These are phyloP conservation scores for Saturnispora hagleri DNA, from an alignment of 805 yeast genomes.

Conservation along the genomic window DNA sequence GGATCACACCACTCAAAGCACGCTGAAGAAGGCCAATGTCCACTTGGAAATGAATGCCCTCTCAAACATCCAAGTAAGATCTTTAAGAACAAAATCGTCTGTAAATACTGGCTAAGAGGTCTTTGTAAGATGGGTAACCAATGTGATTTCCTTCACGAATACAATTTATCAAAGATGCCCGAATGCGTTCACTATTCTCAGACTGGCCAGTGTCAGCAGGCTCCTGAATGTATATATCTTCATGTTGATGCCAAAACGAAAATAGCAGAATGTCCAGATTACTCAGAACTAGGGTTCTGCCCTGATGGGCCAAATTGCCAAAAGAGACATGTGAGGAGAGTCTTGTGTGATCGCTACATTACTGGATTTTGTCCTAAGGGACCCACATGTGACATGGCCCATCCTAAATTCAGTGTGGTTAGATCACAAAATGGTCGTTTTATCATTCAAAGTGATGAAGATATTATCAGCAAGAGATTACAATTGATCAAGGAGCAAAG, in stretches of 20 bases:
- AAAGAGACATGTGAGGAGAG: conserved; percentile 68
- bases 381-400: conserved; percentile 65
- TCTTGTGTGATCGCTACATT: conserved; percentile 68
- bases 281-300: conserved; percentile 79
- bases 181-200: conserved; percentile 85
- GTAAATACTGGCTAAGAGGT: conserved; percentile 98
- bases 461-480: conserved; percentile 21
- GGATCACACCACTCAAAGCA: conserved; percentile 3
- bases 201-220: conserved; percentile 80
- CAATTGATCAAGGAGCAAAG: conserved; percentile 11
- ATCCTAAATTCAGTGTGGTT: conserved; percentile 59
- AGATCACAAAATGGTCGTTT: conserved; percentile 35
- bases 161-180: conserved; percentile 90
- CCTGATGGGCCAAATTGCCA: conserved; percentile 83
- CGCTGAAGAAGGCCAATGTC: conserved; percentile 42
- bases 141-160: conserved; percentile 94
- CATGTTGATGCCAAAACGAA: conserved; percentile 86
- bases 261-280: conserved; percentile 81
- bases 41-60: conserved; percentile 77
- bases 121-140: conserved; percentile 93
- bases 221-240: conserved; percentile 86
- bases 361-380: conserved; percentile 95
- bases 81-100: conserved; percentile 72
- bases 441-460: conserved; percentile 36
- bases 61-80: conserved; percentile 65